Evolutionary conservation across 805 yeast species (phyloP), one percentile per base, ranked within the genome.

Genomic region (Candida insectalens): DNA sequence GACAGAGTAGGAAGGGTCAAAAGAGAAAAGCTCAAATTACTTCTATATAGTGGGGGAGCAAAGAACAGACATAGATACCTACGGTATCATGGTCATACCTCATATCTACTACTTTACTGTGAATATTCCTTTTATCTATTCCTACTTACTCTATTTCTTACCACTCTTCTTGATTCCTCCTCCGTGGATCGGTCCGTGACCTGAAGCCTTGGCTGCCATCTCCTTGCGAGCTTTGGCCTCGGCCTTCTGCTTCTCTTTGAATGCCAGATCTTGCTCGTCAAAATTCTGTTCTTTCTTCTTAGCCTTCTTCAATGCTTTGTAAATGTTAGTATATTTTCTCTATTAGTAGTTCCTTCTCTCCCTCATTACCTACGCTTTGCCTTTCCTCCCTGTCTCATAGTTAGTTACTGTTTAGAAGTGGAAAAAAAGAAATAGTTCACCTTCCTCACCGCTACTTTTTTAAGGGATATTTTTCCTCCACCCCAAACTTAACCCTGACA

Each of bases 371-470:
- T 53, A 65, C 87, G 96, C 76, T 88, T 88, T 39, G 88, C 77
- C 60, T 88, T 88, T 53, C 96, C 96, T 55, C 96, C 96, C 69
- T 88, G 96, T 67, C 96, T 87, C 51, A 95, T 87, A 33, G 95
- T 85, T 95, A 87, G 85, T 12, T 21, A 12, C 23, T 21, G 7
- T 12, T 21, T 21, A 21, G 7, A 21, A 12, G 7, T 8, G 10
- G 12, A 7, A 8, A 21, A 21, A 12, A 21, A n/a, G n/a, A n/a
- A n/a, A n/a, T n/a, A n/a, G n/a, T n/a, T n/a, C n/a, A n/a, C n/a
- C n/a, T n/a, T n/a, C n/a, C n/a, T n/a, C n/a, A n/a, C n/a, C n/a
- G n/a, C n/a, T n/a, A n/a, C n/a, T 7, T 8, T 21, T 12, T 21
- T 7, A 12, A 12, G 23, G 23, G 10, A 7, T 21, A 7, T 9